Percentiles rank a stretch among this genome's conserved stretches.
These are phyloP conservation scores for Scedosporium apiospermum DNA, from an alignment of 2,329 filamentous ascomycete genomes.

Conservation along the genomic window DNA sequence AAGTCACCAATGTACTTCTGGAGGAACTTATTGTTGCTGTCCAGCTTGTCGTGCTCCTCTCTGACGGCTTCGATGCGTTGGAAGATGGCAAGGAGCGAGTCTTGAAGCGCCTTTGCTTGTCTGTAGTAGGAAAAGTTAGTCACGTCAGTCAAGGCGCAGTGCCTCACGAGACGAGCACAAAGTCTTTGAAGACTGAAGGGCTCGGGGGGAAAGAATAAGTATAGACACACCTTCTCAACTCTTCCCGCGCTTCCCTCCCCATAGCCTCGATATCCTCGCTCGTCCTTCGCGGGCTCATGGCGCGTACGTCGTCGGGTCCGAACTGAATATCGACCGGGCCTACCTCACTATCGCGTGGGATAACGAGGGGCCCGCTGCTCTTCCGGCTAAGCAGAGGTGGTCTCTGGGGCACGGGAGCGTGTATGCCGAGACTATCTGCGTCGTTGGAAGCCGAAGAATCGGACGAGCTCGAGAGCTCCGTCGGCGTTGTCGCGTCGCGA, in stretches of 20 bases:
- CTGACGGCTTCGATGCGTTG: slow-evolving; percentile 92
- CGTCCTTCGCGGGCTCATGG: slow-evolving; percentile 78
- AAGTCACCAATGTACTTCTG: slow-evolving; percentile 97
- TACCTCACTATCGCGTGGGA: slow-evolving; percentile 67
- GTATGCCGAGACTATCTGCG: slow-evolving; percentile 29
- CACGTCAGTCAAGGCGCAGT: no score
- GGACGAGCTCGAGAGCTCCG: not conserved
- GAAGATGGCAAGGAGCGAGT: slow-evolving; percentile 79
- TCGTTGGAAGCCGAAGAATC: slow-evolving; percentile 22
- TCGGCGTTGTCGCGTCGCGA: not conserved
- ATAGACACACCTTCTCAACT: slow-evolving; percentile 43
- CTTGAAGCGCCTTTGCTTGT: slow-evolving; percentile 81
- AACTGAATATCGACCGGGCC: slow-evolving; percentile 66
- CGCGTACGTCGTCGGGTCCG: slow-evolving; percentile 40
- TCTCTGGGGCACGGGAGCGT: slow-evolving; percentile 44
- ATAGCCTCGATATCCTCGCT: slow-evolving; percentile 85
- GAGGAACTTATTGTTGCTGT: slow-evolving; percentile 92
- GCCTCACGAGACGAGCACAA: no score
- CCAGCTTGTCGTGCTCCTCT: slow-evolving; percentile 90
- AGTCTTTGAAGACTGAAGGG: not conserved
- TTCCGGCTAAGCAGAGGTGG: slow-evolving; percentile 65
- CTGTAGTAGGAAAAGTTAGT: slow-evolving; percentile 32
- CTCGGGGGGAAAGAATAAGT: not conserved
- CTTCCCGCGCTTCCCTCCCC: slow-evolving; percentile 68
- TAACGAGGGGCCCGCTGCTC: slow-evolving; percentile 74